Evolutionary conservation across 495 filamentous ascomycete genomes (phyloP).

Genomic region (Podospora appendiculata): DNA sequence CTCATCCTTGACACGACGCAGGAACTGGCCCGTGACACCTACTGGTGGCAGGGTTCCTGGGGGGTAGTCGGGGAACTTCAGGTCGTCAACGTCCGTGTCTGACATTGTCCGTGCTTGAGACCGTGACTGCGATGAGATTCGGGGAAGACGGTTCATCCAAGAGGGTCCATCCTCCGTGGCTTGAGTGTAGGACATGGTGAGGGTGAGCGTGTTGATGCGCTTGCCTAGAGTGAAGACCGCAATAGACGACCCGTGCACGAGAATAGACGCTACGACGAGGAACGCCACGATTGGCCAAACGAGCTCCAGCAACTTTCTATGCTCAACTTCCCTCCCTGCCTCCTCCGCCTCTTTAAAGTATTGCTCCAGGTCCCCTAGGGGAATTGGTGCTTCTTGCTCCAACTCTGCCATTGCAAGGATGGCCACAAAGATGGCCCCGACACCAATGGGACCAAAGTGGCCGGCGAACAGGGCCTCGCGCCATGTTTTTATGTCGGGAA

Average conservation of each 20-base stretch:
- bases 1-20: conserved; percentile 74
- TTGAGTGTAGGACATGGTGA: conserved; percentile 92
- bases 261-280: conserved; percentile 86
- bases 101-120: conserved; percentile 73
- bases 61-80: conserved; percentile 57
- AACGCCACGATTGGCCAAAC: conserved; percentile 98
- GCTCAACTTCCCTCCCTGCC: conserved; percentile 37
- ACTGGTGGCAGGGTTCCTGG: conserved; percentile 76
- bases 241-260: conserved; percentile 95
- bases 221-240: conserved; percentile 98
- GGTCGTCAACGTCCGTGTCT: conserved; percentile 41
- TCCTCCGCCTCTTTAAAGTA: conserved; percentile 30
- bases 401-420: conserved; percentile 87
- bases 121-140: conserved; percentile 78
- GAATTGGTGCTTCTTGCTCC: conserved; percentile 64
- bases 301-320: conserved; percentile 65
- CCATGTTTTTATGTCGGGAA: conserved; percentile 98
- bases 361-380: conserved; percentile 28
- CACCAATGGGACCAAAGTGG: conserved; percentile 97
- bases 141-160: conserved; percentile 92
- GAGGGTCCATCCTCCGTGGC: conserved; percentile 81
- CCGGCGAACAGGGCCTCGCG: conserved; percentile 96
- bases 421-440: conserved; percentile 92
- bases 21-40: conserved; percentile 66
- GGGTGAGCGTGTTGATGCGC: conserved; percentile 91